These are phyloP conservation scores for Russula compacta DNA, from an alignment of 768 basidiomycete genomes.

Conservation along the genomic window DNA sequence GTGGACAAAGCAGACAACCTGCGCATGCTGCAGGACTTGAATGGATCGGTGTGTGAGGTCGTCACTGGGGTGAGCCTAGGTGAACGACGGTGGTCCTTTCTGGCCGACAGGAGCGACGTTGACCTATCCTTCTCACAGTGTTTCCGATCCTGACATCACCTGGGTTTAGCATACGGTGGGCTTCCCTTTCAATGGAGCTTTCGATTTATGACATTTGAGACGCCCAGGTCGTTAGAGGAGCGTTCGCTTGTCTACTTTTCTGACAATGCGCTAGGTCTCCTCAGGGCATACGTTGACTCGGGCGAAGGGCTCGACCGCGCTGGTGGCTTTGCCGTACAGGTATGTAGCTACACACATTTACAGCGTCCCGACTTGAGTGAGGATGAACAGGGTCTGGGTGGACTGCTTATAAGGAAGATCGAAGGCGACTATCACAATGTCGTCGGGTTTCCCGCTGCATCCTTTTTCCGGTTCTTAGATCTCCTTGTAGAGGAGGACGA, in stretches of 20 bases:
- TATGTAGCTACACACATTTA: conserved; percentile 26
- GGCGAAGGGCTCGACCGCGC: conserved; percentile 84
- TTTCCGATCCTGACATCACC: conserved; percentile 70
- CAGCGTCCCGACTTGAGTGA: background rate
- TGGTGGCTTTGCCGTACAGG: conserved; percentile 93
- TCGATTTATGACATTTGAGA: background rate
- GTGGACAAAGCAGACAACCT: conserved; percentile 66
- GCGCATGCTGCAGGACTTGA: conserved; percentile 80
- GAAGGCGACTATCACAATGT: conserved; percentile 89
- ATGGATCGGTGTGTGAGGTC: conserved; percentile 82
- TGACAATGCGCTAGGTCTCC: conserved; percentile 46
- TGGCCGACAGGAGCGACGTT: background rate
- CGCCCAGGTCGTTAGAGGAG: conserved; percentile 66
- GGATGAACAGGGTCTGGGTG: conserved; percentile 59
- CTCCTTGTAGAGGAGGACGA: conserved; percentile 63
- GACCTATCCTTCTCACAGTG: conserved; percentile 30
- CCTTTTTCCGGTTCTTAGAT: conserved; percentile 70
- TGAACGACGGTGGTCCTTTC: conserved; percentile 27
- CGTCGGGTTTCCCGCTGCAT: conserved; percentile 85
- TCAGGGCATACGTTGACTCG: conserved; percentile 75
- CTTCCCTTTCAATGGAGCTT: background rate
- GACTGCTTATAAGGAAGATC: conserved; percentile 70
- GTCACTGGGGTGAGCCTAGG: conserved; percentile 86
- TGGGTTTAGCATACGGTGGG: conserved; percentile 63
- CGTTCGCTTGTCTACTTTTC: conserved; percentile 71